Base-by-base conservation (phyloP, 2,329 filamentous ascomycete species). In the Colletotrichum sp. region DNA sequence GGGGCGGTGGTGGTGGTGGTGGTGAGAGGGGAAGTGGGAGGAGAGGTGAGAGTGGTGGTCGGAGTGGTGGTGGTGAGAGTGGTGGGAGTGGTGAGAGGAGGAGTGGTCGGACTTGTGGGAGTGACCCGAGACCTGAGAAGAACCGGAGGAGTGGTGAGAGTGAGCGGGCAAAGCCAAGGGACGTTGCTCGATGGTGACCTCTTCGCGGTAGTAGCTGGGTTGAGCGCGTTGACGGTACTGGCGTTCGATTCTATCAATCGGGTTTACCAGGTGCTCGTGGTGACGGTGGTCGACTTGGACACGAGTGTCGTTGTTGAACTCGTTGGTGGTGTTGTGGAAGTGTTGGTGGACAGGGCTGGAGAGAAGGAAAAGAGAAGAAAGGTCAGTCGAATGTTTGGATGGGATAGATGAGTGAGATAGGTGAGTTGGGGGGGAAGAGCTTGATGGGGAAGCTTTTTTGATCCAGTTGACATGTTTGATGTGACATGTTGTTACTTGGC, bases 191-290 rank as follows among this genome's bases (percentile, higher is more conserved):
- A 83, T 82, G 72, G 79, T 77, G 75, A 82, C 79, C 69, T 87
- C 83, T 77, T 88, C 84, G 72, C 79, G 79, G 75, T 84, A 80
- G 84, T 87, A 88, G 82, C 83, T 85, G 79, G 90, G 88, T 80
- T 91, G 90, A 85, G 89, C 87, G 79, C 90, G 90, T 83, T 91
- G 86, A 82, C 92, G 92, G 85, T 93, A 93, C 86, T 93, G 89
- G 86, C 90, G 91, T 86, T 94, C 92, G 83, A 91, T 91, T 80
- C 90, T 84, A 86, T 94, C 92, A 84, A 93, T 89, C 80, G 89
- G 86, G 80, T 85, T 88, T 80, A 82, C 82, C 81, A 88, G 84
- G 82, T 86, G 86, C 78, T 86, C 84, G 82, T 87, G 86, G 80
- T 86, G 84, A 79, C 88, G 89, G 79, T 81, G 82, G 85, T 94